Percentiles rank a stretch among this genome's conserved stretches.
These are phyloP conservation scores for Yamadazyma ubonensis DNA, from an alignment of 805 yeast species.

Conservation along the genomic window DNA sequence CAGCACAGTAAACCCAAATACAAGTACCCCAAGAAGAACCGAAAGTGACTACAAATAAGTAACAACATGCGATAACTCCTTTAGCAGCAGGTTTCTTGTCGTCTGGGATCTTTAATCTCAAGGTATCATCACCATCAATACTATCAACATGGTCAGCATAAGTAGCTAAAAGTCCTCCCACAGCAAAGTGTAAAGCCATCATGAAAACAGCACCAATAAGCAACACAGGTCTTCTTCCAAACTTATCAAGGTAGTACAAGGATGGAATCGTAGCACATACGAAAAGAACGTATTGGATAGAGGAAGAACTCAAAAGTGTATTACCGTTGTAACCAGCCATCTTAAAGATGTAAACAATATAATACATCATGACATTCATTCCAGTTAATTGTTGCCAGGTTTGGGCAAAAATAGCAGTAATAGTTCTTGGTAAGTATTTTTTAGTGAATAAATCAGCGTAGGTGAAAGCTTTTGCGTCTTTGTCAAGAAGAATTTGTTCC, in stretches of 20 bases:
- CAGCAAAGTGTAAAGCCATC: slow-evolving; percentile 36
- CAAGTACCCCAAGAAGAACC: slow-evolving; percentile 52
- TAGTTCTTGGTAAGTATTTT: slow-evolving; percentile 46
- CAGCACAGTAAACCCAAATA: slow-evolving; percentile 62
- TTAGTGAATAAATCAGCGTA: slow-evolving; percentile 49
- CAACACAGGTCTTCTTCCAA: slow-evolving; percentile 64
- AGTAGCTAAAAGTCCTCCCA: slow-evolving; percentile 36
- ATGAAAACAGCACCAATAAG: slow-evolving; percentile 44
- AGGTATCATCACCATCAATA: slow-evolving; percentile 27
- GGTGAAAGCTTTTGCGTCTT: slow-evolving; percentile 42
- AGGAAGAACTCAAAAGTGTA: slow-evolving; percentile 50
- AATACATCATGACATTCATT: slow-evolving; percentile 66
- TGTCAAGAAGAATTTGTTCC: slow-evolving; percentile 49
- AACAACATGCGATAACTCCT: slow-evolving; percentile 46
- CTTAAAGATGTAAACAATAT: slow-evolving; percentile 59
- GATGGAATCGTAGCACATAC: slow-evolving; percentile 58
- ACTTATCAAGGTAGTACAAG: slow-evolving; percentile 50
- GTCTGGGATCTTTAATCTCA: slow-evolving; percentile 32
- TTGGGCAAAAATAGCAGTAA: slow-evolving; percentile 50
- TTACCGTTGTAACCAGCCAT: slow-evolving; percentile 60
- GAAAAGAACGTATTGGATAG: slow-evolving; percentile 55
- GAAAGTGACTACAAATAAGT: slow-evolving; percentile 52
- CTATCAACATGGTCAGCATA: slow-evolving; percentile 26
- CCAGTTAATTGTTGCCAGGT: slow-evolving; percentile 64
- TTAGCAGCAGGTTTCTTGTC: slow-evolving; percentile 35